Evolutionary conservation across 225 moss, liverwort and hornwort genomes (phyloP).

Genomic region (Rhytidiadelphus loreus): DNA sequence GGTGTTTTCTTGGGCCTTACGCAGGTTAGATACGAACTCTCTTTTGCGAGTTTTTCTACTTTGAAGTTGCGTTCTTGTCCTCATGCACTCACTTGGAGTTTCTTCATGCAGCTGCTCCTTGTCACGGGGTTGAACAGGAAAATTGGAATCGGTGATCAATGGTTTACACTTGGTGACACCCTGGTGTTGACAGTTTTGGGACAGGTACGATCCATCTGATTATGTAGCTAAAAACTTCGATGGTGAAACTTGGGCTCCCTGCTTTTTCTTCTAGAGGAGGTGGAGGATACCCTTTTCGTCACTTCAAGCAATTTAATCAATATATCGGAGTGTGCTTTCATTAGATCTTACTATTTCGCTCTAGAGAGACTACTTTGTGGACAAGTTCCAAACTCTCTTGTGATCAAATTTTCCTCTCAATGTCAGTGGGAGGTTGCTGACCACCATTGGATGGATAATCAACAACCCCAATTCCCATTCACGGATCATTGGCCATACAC

Average conservation of each 20-base stretch:
- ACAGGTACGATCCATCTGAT: slow-evolving; percentile 20
- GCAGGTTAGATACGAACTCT: slow-evolving; percentile 32
- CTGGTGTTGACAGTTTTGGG: slow-evolving; percentile 38
- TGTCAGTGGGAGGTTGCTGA: not conserved
- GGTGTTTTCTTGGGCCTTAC: slow-evolving; percentile 66
- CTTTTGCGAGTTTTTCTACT: not conserved
- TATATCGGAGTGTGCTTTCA: not conserved
- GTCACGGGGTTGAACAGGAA: slow-evolving; percentile 52
- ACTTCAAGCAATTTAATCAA: not conserved
- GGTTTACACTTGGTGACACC: slow-evolving; percentile 51
- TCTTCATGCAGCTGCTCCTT: slow-evolving; percentile 42
- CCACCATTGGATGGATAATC: not conserved
- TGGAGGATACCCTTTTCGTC: not conserved
- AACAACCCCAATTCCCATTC: not conserved
- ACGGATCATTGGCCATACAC: not conserved
- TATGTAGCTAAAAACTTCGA: not conserved
- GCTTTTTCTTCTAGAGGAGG: not conserved
- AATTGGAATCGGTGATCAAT: slow-evolving; percentile 51
- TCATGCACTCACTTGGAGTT: not conserved
- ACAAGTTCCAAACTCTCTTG: not conserved
- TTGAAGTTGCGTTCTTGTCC: not conserved
- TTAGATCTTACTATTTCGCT: no score
- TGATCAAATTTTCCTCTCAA: not conserved
- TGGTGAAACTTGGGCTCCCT: not conserved
- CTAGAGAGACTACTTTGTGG: not conserved